Evolutionary conservation across 2,329 filamentous ascomycete species (phyloP), one percentile per base, ranked within the genome.

Genomic region (Colletotrichum orbiculare): DNA sequence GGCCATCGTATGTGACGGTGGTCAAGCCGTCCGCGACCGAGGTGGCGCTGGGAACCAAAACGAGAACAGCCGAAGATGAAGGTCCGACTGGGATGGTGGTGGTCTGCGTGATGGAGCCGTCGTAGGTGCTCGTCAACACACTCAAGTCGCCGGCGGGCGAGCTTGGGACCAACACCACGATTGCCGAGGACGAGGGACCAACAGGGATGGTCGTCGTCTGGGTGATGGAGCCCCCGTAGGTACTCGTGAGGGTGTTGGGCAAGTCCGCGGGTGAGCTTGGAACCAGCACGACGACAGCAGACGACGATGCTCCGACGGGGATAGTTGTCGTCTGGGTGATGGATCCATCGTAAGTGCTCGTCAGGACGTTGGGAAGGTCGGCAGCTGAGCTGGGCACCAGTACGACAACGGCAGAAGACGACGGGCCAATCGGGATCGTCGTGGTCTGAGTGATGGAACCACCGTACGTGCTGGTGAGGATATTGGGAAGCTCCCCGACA

Each of bases 321-420:
- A 64, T 3, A 17, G 54, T 60, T 2, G 55, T 47, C 6, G 48
- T 64, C 10, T 38, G 15, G 1, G 47, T 64, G 13, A 52, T 49
- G 4, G 54, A 59, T 12, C 60, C 60, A 37, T 33, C 60, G 25
- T 58, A 63, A 2, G 54, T 63, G 35, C 60, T 62, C n/a, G 60
- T 62, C 2, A 52, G 4, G 2, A 58, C 9, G 7, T 58, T 52
- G 2, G 54, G 15, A 3, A 53, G 15, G 2, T 35, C 37, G 12
- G 9, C 41, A 12, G 55, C 46, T 4, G 38, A 33, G 25, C 47
- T 42, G 3, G 60, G 60, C 2, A 64, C 38, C 8, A 43, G 34
- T 3, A 64, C 43, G 3, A 60, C 55, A 6, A 55, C 60, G 5
- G 49, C 17, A 2, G 15, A 37, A 17, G 38, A 15, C 6, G 37